phyloP scores from a whole-genome alignment of 176 grass and related monocot species.

The Pontederia paniculata region DNA sequence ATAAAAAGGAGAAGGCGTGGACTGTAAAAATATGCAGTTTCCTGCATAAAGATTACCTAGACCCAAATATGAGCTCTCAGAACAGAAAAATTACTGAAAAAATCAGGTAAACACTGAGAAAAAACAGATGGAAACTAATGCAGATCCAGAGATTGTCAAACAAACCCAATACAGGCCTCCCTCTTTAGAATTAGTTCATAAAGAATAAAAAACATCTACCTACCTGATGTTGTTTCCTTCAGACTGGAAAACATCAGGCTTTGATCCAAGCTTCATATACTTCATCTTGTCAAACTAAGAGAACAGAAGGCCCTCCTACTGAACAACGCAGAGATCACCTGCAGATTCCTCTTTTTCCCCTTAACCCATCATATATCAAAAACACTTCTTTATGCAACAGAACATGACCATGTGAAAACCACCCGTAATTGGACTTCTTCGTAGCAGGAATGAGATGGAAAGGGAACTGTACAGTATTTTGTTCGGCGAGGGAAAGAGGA shows the following conservation, averaged over 20 bases:
- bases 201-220: not conserved
- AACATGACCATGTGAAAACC: slow-evolving; percentile 1
- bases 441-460: not conserved
- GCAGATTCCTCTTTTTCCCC: not conserved
- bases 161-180: not conserved
- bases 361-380: not conserved
- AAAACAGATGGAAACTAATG: not conserved
- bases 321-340: not conserved
- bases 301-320: not conserved
- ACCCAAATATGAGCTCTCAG: too few species aligned
- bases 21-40: too few species aligned
- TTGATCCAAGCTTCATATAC: slow-evolving; percentile 99
- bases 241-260: slow-evolving; percentile 78
- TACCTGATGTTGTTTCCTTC: slow-evolving; percentile 71
- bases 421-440: not conserved
- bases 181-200: not conserved
- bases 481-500: not conserved
- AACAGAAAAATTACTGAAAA: too few species aligned
- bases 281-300: slow-evolving; percentile 45
- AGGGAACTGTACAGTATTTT: not conserved
- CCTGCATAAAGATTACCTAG: too few species aligned
- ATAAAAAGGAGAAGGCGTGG: too few species aligned
- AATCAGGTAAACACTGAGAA: too few species aligned
- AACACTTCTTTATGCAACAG: not conserved
- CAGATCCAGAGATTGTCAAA: not conserved